Conservation (phyloP, 164 flowering plant species). For the Magnolia officinalis region DNA sequence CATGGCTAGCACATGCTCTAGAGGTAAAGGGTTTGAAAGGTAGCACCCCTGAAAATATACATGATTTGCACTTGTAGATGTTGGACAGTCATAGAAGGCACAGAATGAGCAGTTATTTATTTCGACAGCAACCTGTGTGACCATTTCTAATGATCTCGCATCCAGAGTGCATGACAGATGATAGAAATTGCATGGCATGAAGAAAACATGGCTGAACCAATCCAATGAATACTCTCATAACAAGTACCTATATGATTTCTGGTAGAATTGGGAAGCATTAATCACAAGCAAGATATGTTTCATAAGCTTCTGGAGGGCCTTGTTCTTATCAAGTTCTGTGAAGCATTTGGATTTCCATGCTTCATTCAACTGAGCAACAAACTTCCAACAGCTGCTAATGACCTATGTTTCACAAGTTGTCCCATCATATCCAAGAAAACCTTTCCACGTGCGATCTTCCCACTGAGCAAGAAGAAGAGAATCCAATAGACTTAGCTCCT, state of each 20-base stretch:
- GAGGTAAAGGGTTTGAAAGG: conserved; percentile 29
- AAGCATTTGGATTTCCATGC: conserved; percentile 10
- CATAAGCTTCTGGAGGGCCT: background rate
- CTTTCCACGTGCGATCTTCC: conserved; percentile 33
- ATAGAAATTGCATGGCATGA: conserved; percentile 17
- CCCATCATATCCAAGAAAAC: conserved; percentile 31
- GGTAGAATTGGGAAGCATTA: too few species aligned
- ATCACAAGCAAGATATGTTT: too few species aligned
- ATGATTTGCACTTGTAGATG: conserved; percentile 11
- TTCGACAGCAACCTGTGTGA: conserved; percentile 21
- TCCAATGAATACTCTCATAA: too few species aligned
- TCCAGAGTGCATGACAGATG: conserved; percentile 7
- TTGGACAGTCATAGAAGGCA: conserved; percentile 21
- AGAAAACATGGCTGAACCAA: conserved; percentile 27
- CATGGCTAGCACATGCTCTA: conserved; percentile 19
- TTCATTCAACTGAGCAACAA: conserved; percentile 32
- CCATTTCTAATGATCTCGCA: conserved; percentile 26
- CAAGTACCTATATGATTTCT: too few species aligned
- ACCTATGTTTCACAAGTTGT: conserved; percentile 34
- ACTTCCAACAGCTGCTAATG: conserved; percentile 20
- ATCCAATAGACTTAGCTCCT: conserved; percentile 31
- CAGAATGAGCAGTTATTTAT: conserved; percentile 26
- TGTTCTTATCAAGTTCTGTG: background rate
- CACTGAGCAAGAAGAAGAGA: conserved; percentile 39
- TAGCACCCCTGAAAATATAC: conserved; percentile 30